Evolutionary conservation across 352 stramenopile species (phyloP).

Genomic region (Globisporangium splendens): DNA sequence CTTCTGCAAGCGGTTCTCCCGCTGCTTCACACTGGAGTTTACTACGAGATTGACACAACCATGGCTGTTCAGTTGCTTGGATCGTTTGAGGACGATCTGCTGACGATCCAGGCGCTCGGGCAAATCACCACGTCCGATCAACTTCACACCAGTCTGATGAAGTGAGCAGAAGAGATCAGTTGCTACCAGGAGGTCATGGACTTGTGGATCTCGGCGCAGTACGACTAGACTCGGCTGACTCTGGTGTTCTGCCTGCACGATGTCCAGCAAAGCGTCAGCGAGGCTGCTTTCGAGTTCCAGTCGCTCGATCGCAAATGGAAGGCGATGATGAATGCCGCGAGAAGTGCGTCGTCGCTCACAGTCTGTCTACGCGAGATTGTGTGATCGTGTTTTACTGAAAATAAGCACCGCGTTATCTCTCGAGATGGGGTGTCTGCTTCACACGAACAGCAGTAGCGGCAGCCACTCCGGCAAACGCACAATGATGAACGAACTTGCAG

Average conservation of each 20-base stretch:
- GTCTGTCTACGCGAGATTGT: slow-evolving; percentile 57
- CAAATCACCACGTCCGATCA: slow-evolving; percentile 35
- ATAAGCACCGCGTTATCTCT: slow-evolving; percentile 56
- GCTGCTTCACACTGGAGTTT: slow-evolving; percentile 36
- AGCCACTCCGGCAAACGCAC: slow-evolving; percentile 38
- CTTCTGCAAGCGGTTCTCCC: slow-evolving; percentile 35
- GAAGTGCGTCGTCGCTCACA: slow-evolving; percentile 39
- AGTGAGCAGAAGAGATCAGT: slow-evolving; percentile 61
- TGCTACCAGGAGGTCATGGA: slow-evolving; percentile 60
- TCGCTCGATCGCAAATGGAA: slow-evolving; percentile 65
- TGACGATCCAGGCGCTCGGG: slow-evolving; percentile 53
- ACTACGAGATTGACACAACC: slow-evolving; percentile 39
- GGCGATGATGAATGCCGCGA: slow-evolving; percentile 58
- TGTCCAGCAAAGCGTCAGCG: slow-evolving; percentile 51
- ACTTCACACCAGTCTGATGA: slow-evolving; percentile 36
- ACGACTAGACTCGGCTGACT: slow-evolving; percentile 42
- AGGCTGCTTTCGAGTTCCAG: slow-evolving; percentile 59
- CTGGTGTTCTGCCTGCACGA: slow-evolving; percentile 46
- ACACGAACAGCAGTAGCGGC: slow-evolving; percentile 20
- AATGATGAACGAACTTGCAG: slow-evolving; percentile 37
- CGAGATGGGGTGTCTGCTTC: slow-evolving; percentile 44
- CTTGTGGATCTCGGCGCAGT: slow-evolving; percentile 47
- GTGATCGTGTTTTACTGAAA: slow-evolving; percentile 46
- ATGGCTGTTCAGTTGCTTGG: slow-evolving; percentile 28
- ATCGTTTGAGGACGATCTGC: slow-evolving; percentile 49